Conservation (phyloP, 345 rosid genomes). For the Brassica carinata region DNA sequence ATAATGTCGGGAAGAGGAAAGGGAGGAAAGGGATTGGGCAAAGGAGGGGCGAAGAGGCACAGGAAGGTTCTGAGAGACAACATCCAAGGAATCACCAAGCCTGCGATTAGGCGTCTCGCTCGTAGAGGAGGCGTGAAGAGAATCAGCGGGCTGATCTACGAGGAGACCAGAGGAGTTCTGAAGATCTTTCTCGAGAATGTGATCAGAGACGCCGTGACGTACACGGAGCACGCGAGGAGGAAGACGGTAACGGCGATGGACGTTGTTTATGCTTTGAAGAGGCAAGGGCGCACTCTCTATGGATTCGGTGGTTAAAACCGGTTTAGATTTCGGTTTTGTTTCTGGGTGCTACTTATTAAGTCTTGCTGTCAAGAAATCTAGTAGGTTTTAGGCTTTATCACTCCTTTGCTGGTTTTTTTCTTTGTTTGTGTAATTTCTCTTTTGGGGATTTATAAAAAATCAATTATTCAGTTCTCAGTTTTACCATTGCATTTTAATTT, state of each 20-base stretch:
- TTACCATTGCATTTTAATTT: background rate
- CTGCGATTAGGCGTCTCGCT: conserved; percentile 45
- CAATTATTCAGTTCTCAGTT: background rate
- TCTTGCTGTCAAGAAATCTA: conserved; percentile 32
- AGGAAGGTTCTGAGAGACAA: conserved; percentile 45
- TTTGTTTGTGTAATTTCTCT: background rate
- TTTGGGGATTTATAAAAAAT: background rate
- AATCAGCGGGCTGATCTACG: conserved; percentile 47
- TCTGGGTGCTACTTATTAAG: background rate
- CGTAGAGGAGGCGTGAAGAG: conserved; percentile 50
- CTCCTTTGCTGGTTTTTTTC: background rate
- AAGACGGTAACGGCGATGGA: conserved; percentile 53
- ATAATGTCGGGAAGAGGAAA: conserved; percentile 51
- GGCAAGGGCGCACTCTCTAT: conserved; percentile 46
- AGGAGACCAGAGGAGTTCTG: conserved; percentile 45
- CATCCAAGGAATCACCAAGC: conserved; percentile 50
- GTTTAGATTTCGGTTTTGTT: too few relatives aligned
- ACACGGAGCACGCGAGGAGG: conserved; percentile 49
- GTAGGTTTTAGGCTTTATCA: background rate
- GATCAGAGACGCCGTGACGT: conserved; percentile 47
- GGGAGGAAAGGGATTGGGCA: conserved; percentile 51
- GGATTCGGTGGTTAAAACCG: conserved; percentile 43
- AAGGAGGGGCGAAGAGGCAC: conserved; percentile 52
- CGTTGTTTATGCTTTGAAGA: conserved; percentile 49
- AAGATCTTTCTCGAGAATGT: conserved; percentile 50